Evolutionary conservation across 805 yeast genomes (phyloP), one percentile per base, ranked within the genome.

Genomic region (Cyberlindnera sargentensis): DNA sequence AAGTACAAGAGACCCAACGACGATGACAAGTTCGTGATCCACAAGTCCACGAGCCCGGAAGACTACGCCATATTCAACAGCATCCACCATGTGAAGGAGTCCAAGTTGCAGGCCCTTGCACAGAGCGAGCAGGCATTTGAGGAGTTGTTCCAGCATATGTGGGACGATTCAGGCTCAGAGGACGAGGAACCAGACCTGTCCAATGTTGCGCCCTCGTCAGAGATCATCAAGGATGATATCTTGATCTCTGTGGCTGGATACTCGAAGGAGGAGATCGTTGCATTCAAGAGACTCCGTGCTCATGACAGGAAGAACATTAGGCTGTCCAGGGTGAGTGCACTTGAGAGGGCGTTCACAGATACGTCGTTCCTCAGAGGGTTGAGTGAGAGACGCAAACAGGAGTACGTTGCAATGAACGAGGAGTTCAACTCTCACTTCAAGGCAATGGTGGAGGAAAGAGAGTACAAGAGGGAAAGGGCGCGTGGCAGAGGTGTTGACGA

Each of bases 131-230:
- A 52, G 20, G 50, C 59, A 6, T 39, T 55, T 27, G 53, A 50
- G 8, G 59, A 56, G 15, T n/a, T 58, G 23, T 55, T 55, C 41
- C 52, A 45, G 28, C 47, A 45, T 37, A 45, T 49, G 2, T 42
- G 9, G 28, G 56, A 56, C 34, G 61, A 57, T 34, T 57, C 58
- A 2, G 56, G 54, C 1, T 53, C 56, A 3, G 62, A 58, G 29
- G 60, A 55, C 28, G 59, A 55, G 6, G 60, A 52, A 26, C 57
- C 56, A 4, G 60, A 55, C 38, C 43, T 55, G 23, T 49, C 56
- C 8, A 46, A 52, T 3, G 46, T 55, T 29, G 58, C 51, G 1
- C 40, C 50, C 1, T 44, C 55, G 3, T 34, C 47, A 3, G 48
- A 48, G 23, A 34, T 44, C 4, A 24, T 39, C 8, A 47, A 49